phyloP scores from a whole-genome alignment of 2,329 filamentous ascomycete species.

The Rhynchosporium graminicola region DNA sequence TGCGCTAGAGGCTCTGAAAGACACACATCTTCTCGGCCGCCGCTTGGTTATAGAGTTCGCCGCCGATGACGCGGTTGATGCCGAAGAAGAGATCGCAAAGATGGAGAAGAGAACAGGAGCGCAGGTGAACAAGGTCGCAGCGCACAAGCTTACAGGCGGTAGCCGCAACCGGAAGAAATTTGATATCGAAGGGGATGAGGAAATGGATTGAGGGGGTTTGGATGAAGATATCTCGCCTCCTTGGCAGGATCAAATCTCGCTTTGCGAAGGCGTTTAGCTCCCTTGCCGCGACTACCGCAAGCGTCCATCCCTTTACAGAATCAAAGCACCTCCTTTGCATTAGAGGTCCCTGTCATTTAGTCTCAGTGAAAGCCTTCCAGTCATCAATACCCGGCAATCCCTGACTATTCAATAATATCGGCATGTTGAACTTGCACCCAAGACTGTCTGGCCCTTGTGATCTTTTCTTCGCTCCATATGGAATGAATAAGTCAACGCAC shows the following conservation, averaged over 20 bases:
- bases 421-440: conserved; percentile 11
- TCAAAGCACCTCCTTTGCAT: conserved; percentile 15
- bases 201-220: conserved; percentile 14
- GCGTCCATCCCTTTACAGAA: conserved; percentile 17
- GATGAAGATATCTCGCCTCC: conserved; percentile 17
- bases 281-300: conserved; percentile 15
- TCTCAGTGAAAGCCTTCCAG: conserved; percentile 10
- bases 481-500: neutral
- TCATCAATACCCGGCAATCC: conserved; percentile 8
- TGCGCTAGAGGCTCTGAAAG: conserved; percentile 85
- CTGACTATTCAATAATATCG: conserved; percentile 14
- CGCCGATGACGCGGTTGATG: conserved; percentile 82
- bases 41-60: conserved; percentile 90
- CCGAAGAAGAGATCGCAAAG: conserved; percentile 93
- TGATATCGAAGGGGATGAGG: conserved; percentile 72
- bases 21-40: conserved; percentile 90
- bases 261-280: conserved; percentile 6
- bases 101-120: conserved; percentile 95
- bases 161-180: conserved; percentile 87
- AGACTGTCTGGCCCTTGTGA: conserved; percentile 15
- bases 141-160: conserved; percentile 82
- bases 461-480: conserved; percentile 5
- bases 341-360: neutral
- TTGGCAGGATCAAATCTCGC: conserved; percentile 9
- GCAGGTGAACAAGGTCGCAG: conserved; percentile 85